Evolutionary conservation across 2,329 filamentous ascomycete genomes (phyloP), one percentile per base, ranked within the genome.

Genomic region (Sporothrix variecibatus): DNA sequence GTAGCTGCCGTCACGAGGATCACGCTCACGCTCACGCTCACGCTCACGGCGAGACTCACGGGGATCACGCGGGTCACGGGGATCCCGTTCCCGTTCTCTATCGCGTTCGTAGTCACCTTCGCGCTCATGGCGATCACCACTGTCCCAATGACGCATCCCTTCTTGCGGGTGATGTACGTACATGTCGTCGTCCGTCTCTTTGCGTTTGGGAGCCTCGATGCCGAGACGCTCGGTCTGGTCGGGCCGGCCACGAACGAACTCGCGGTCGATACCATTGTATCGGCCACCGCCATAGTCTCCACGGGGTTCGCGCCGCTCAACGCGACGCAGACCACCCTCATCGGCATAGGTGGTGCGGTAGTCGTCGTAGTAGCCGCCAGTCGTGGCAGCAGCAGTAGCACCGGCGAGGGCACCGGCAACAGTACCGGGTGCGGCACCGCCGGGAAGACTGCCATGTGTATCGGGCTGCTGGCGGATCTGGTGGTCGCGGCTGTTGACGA

Each of bases 1-100:
- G 11, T 43, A 43, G 40, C 40, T n/a, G n/a, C n/a, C n/a, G 0
- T 77, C 76, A 17, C 76, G 71, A 12, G 79, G 78, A n/a, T 78
- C 78, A 15, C 75, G 76, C 7, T 79, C 79, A 0, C 51, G 67
- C 0, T 74, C 71, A 20, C 60, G n/a, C 34, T 65, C 60, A 20
- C 34, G 34, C 5, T 40, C n/a, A 17, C 40, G 62, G 6, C 77
- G 77, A 1, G 72, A 72, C 20, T 78, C 71, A 23, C 62, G 26
- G 20, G 38, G 38, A 11, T 46, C 23, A 20, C 40, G 64, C 46
- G 40, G 7, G 15, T 69, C 64, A 7, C 65, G 65, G 9, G 46
- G 15, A 23, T 69, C 46, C 15, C 67, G 67, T 5, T 78, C 77
- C 2, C 72, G 71, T 1, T 51, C 71, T 1, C 60, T 38, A 9